A percentile compares a stretch with the other conserved stretches of the same genome.
Evolutionary conservation across 2,329 filamentous ascomycete genomes (phyloP).

Genomic region (Claviceps digitariae): DNA sequence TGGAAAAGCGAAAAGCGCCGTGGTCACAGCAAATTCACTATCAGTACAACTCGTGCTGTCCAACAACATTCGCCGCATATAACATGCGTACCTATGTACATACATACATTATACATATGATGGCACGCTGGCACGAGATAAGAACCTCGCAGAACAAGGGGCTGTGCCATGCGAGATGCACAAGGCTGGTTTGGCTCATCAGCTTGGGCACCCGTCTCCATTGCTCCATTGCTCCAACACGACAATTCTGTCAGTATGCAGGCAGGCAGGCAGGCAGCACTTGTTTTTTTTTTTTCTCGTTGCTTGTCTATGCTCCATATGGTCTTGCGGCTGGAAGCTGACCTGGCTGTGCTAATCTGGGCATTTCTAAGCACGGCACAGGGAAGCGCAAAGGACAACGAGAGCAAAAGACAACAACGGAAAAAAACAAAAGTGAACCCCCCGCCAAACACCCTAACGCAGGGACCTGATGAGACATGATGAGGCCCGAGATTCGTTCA

Average conservation of each 20-base stretch:
- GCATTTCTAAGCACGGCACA: background rate
- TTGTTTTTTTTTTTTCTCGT: background rate
- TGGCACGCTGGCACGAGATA: background rate
- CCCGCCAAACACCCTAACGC: background rate
- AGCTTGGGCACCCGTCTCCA: background rate
- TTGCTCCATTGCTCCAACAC: too few relatives aligned
- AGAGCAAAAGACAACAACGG: background rate
- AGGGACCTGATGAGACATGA: background rate
- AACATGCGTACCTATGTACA: background rate
- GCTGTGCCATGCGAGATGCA: constrained; percentile 1
- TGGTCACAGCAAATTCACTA: too few relatives aligned
- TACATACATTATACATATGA: background rate
- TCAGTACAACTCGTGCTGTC: too few relatives aligned
- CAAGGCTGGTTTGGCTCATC: background rate
- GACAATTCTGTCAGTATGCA: background rate
- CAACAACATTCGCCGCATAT: too few relatives aligned
- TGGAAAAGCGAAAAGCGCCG: too few relatives aligned
- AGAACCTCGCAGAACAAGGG: background rate
- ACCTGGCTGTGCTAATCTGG: background rate
- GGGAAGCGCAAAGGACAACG: background rate
- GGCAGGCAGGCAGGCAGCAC: background rate
- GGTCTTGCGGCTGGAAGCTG: background rate
- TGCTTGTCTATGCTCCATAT: too few relatives aligned
- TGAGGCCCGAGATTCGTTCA: background rate
- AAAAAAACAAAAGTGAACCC: background rate